Percentiles rank a stretch among this genome's conserved stretches.
Evolutionary conservation across 805 yeast genomes (phyloP).

Genomic region (Nakazawaea siamensis): DNA sequence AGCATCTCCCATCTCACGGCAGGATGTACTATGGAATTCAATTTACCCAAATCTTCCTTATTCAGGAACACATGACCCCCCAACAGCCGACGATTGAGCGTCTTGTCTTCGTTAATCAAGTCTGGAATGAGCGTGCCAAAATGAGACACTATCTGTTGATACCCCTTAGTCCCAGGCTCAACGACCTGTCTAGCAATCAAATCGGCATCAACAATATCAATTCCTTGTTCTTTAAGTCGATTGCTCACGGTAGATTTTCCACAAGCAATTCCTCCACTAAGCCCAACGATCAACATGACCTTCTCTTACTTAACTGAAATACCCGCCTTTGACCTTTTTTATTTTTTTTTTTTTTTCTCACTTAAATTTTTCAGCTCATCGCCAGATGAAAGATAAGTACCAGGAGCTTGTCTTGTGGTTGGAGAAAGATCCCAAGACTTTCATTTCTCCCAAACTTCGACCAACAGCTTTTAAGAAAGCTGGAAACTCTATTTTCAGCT

Average conservation of each 20-base stretch:
- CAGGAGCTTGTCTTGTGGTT: constrained; percentile 22
- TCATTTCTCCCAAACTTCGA: constrained; percentile 30
- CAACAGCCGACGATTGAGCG: constrained; percentile 62
- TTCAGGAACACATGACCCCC: constrained; percentile 76
- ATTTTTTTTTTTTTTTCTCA: background rate
- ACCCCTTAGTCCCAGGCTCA: constrained; percentile 69
- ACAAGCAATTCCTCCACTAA: constrained; percentile 98
- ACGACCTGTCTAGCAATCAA: constrained; percentile 80
- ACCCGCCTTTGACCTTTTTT: no score
- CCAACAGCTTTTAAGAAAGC: constrained; percentile 33
- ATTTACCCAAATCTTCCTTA: constrained; percentile 41
- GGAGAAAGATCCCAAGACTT: constrained; percentile 14
- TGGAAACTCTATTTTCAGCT: constrained; percentile 61
- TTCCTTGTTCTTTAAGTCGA: constrained; percentile 39
- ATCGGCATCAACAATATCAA: constrained; percentile 84
- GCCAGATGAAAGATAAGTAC: background rate
- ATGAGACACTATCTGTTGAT: constrained; percentile 50
- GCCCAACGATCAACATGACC: constrained; percentile 78
- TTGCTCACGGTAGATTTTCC: constrained; percentile 90
- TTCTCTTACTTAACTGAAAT: background rate
- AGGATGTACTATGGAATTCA: constrained; percentile 83
- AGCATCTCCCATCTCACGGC: constrained; percentile 67
- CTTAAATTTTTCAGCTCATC: no score
- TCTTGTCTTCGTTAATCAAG: constrained; percentile 34
- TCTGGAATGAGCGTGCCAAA: constrained; percentile 51